Base-by-base conservation (phyloP, 768 basidiomycete species). In the Ramaria sp. region DNA sequence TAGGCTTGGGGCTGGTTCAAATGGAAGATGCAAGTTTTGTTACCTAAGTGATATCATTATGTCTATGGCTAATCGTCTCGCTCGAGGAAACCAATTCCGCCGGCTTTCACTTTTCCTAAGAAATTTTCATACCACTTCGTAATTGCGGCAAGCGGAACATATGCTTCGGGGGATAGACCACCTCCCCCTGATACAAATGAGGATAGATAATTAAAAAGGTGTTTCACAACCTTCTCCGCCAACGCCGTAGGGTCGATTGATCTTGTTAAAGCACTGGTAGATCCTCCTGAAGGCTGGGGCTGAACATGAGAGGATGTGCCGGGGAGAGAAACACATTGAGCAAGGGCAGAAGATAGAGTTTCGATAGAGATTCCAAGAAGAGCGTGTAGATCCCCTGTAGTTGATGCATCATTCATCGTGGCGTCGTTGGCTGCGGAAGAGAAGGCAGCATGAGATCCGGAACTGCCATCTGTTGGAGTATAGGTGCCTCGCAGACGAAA, bases 311-410 rank as follows among this genome's bases (percentile, higher is more conserved):
- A 61, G 58, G 13, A 62, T 57, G 34, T 64, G 34, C 34, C 34
- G 1, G 78, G 78, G 19, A 82, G 71, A 5, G 68, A 60, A 15
- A 75, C 72, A 33, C 88, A 68, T 61, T 92, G 83, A 0, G 73
- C 65, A 41, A 78, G 72, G 53, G 93, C 83, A 22, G 76, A 68
- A 0, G 73, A 61, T 7, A 92, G 72, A 7, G 89, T 87, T 69
- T 92, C 91, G 67, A 92, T 78, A 12, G 89, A 76, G 57, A 94
- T 72, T 1, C 91, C 91, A 7, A 93, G 79, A 56, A 86, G 76
- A 24, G 87, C 88, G 0, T 81, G 84, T 30, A 86, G 80, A 46
- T 79, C 80, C 24, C 53, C 53, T 48, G 48, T 17, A 20, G 54
- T 57, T 13, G 59, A 60, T 0, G 62, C 45, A 34, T 65, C 64